A percentile compares a stretch with the other conserved stretches of the same genome.
Conservation (phyloP, 2,329 filamentous ascomycete genomes). For the Orbilia blumenaviensis region DNA sequence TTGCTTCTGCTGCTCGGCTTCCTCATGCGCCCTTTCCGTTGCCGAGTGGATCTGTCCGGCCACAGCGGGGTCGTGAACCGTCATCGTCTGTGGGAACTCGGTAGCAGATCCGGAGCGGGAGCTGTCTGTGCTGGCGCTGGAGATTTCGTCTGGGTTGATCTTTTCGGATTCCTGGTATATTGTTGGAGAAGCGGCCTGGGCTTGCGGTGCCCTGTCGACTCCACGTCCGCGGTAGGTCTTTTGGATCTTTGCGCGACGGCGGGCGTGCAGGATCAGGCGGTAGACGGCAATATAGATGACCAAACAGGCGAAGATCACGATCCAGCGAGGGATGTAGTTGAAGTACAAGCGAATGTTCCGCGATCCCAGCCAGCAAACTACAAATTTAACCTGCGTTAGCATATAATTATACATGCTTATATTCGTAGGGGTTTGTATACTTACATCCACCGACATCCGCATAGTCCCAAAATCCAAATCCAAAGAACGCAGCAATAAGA, state of each 20-base stretch:
- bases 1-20: constrained; percentile 32
- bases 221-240: constrained; percentile 13
- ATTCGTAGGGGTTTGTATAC: neutral
- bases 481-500: constrained; percentile 31
- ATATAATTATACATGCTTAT: neutral
- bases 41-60: constrained; percentile 19
- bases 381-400: neutral
- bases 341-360: constrained; percentile 30
- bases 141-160: neutral
- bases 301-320: constrained; percentile 33
- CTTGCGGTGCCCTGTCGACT: neutral
- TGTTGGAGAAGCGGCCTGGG: neutral
- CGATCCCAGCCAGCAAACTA: constrained; percentile 46
- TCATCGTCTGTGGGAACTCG: neutral
- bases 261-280: constrained; percentile 24
- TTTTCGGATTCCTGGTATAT: neutral
- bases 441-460: constrained; percentile 30
- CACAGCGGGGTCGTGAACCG: constrained; percentile 6
- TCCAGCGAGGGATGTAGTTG: constrained; percentile 48
- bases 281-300: constrained; percentile 29
- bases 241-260: constrained; percentile 21
- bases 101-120: constrained; percentile 23
- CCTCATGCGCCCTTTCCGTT: constrained; percentile 19
- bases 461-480: constrained; percentile 38
- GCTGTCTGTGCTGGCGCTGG: constrained; percentile 1